Base-by-base conservation (phyloP, 2,329 filamentous ascomycete genomes). In the Diaporthe amygdali region DNA sequence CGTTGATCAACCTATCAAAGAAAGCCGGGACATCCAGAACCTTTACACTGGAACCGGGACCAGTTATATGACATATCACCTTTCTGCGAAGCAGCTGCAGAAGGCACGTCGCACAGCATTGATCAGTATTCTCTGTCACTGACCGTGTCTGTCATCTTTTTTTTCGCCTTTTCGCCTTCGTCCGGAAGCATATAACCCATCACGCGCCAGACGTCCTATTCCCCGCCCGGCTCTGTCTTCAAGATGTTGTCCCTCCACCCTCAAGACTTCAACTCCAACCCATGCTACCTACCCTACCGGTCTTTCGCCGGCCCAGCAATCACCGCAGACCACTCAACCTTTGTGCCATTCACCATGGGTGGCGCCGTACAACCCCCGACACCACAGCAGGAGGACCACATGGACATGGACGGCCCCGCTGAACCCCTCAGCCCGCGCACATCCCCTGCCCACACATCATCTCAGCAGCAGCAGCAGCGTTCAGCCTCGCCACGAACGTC, bases 181-280 rank as follows among this genome's bases (percentile, higher is more conserved):
- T 10, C 39, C 3, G 5, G 49, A 37, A 44, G 44, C 49, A 70
- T 47, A 70, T 37, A 37, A 67, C 27, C 34, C 52, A 20, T 12
- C 41, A n/a, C 30, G 17, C 44, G 52, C 27, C 27, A 41, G 27
- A 32, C 44, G 17, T 51, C 17, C 20, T 3, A 14, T 14, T 8
- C 69, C 34, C 64, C 9, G 54, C 55, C 44, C 46, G 30, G 51
- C 34, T 55, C 32, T 46, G 32, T 37, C 39, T 54, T 34, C 56
- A 66, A 69, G 66, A 71, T 71, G 70, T 54, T 71, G 55, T 71
- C 56, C 25, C 66, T 70, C 6, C 59, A 70, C 39, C 51, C 68
- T 39, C 68, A 70, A 30, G 68, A 66, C 32, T 54, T 63, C 56
- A 69, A 61, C 41, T 69, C 66, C 66, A 66, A 51, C 41, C 56